Percentiles rank a stretch among this genome's conserved stretches.
Evolutionary conservation across 2,329 filamentous ascomycete species (phyloP).

Genomic region (Gliomastix tumulicola): DNA sequence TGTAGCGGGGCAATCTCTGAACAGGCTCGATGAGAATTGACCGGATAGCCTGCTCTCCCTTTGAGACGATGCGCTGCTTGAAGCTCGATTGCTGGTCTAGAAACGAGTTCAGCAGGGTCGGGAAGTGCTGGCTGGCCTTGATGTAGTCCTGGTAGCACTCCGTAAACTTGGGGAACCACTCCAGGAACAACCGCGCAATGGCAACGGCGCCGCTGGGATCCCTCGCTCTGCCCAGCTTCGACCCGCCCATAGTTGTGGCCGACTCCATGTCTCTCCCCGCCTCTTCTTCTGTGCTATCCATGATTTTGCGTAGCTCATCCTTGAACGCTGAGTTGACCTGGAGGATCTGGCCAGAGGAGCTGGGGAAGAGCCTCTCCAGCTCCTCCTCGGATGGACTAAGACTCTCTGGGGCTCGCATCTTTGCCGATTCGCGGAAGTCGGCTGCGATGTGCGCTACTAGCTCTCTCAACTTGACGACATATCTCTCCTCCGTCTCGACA

Average conservation of each 20-base stretch:
- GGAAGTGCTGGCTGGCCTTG: constrained; percentile 79
- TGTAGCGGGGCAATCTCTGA: constrained; percentile 89
- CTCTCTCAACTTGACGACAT: constrained; percentile 81
- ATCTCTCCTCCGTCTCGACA: constrained; percentile 89
- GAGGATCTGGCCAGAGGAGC: constrained; percentile 72
- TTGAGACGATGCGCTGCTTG: constrained; percentile 69
- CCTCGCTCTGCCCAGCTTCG: constrained; percentile 36
- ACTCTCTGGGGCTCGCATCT: constrained; percentile 49
- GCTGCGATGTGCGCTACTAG: constrained; percentile 74
- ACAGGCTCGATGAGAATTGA: constrained; percentile 95
- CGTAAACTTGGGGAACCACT: constrained; percentile 91
- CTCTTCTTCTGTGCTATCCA: constrained; percentile 78
- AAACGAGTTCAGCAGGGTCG: constrained; percentile 71
- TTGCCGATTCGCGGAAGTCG: constrained; percentile 69
- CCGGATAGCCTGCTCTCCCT: constrained; percentile 83
- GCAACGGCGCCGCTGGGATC: constrained; percentile 73
- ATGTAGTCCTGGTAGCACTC: constrained; percentile 93
- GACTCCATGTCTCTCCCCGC: constrained; percentile 70
- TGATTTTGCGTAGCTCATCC: constrained; percentile 64
- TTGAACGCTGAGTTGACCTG: constrained; percentile 77
- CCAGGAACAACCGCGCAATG: constrained; percentile 74
- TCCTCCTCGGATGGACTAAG: constrained; percentile 66
- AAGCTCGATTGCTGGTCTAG: constrained; percentile 78
- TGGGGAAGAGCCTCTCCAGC: constrained; percentile 72
- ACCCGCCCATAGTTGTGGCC: constrained; percentile 32